Base-by-base conservation (phyloP, 768 basidiomycete species). In the Boletales sp. region DNA sequence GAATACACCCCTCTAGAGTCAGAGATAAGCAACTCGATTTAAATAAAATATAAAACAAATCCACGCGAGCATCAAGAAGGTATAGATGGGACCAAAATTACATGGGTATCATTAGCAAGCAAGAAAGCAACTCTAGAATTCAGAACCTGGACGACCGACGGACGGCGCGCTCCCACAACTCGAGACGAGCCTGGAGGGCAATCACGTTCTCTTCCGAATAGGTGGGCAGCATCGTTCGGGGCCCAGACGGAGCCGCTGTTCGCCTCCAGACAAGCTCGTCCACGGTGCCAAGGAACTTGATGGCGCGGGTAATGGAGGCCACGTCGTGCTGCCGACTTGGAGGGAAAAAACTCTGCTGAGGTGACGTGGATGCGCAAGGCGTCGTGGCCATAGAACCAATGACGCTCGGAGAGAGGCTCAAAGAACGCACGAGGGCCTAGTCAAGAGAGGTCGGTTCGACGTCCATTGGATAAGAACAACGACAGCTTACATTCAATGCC, bases 261-360 rank as follows among this genome's bases (percentile, higher is more conserved):
- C 66, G 54, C 30, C 56, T 59, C 66, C 66, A 67, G 11, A 67
- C 56, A 1, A 69, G 46, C 37, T 67, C 63, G 40, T 67, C 67
- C 6, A 65, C 53, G 7, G 51, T 29, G 4, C 50, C 48, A 17
- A 69, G 47, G 31, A 68, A 69, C 40, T 57, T 52, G 45, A 69
- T 15, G 2, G 65, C 50, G 8, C 57, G 57, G 15, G 37, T 27
- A 39, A 69, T 50, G 8, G 68, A 59, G 11, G 55, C 44, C 0
- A 60, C 18, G 37, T 63, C 61, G 13, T 54, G 45, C 42, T 60
- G 51, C 35, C 40, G 47, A 18, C 13, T 37, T 4, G 1, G 35
- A 46, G 47, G 37, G 18, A 18, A 40, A 10, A 48, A 11, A 18
- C 17, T 17, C 14, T 35, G 48, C 13, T 24, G 32, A 2, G 19